Evolutionary conservation across 2,329 filamentous ascomycete species (phyloP).

Genomic region (Lasiodiplodia sp.): DNA sequence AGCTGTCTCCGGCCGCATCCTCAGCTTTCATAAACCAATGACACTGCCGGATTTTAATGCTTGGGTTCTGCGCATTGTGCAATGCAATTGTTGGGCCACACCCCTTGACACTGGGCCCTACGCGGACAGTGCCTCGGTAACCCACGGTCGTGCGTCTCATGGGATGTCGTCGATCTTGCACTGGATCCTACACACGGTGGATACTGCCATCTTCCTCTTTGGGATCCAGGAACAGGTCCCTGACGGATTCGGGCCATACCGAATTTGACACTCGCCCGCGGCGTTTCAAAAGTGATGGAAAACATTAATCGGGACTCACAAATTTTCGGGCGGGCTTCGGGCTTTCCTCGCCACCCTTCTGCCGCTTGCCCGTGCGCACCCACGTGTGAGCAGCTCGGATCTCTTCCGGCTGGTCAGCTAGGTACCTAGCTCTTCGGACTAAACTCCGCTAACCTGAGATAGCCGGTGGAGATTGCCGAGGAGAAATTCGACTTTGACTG

Average conservation of each 20-base stretch:
- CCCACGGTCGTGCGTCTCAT: not conserved
- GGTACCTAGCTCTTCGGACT: not conserved
- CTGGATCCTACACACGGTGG: not conserved
- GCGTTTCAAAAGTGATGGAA: constrained; percentile 10
- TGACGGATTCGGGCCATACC: no score
- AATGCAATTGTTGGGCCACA: not conserved
- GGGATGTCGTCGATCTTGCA: not conserved
- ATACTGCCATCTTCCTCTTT: not conserved
- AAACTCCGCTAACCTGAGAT: not conserved
- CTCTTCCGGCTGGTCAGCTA: not conserved
- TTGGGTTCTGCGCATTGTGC: not conserved
- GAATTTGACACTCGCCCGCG: not conserved
- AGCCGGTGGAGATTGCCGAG: not conserved
- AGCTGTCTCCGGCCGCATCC: constrained; percentile 40
- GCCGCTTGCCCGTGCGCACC: not conserved
- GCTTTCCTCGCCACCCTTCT: not conserved
- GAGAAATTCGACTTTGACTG: not conserved
- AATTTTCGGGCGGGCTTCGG: not conserved
- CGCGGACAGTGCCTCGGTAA: constrained; percentile 1
- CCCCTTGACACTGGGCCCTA: not conserved
- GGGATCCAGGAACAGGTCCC: not conserved
- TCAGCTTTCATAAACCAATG: constrained; percentile 34
- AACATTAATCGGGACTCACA: not conserved
- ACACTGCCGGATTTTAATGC: not conserved
- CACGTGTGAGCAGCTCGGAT: constrained; percentile 3